These are phyloP conservation scores for Ogataea hybrid DNA, from an alignment of 1,139 yeast species.

Conservation along the genomic window DNA sequence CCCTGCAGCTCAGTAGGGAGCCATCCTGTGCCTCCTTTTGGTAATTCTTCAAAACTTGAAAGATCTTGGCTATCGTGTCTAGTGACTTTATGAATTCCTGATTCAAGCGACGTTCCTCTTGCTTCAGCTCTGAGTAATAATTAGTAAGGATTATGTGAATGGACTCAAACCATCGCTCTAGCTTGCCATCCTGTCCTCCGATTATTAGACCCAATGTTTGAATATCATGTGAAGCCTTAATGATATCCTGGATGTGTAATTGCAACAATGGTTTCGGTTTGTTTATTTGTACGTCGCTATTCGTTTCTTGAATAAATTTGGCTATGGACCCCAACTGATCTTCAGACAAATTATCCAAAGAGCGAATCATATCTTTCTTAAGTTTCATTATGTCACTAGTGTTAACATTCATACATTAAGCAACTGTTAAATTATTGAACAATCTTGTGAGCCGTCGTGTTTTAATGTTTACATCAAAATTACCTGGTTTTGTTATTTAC, in stretches of 20 bases:
- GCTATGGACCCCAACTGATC: slow-evolving; percentile 13
- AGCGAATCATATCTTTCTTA: background rate
- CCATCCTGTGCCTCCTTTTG: slow-evolving; percentile 14
- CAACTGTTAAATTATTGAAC: background rate
- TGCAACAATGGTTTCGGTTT: background rate
- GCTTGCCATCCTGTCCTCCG: slow-evolving; percentile 13
- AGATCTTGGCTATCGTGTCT: slow-evolving; percentile 27
- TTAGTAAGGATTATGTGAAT: slow-evolving; percentile 4
- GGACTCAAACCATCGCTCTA: slow-evolving; percentile 14
- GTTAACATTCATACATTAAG: background rate
- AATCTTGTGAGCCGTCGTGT: slow-evolving; percentile 7
- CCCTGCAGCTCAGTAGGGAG: slow-evolving; percentile 16
- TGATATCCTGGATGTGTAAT: slow-evolving; percentile 6
- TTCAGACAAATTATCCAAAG: slow-evolving; percentile 8
- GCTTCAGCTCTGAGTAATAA: slow-evolving; percentile 15
- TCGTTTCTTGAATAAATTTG: slow-evolving; percentile 6
- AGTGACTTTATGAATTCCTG: slow-evolving; percentile 24
- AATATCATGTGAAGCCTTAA: slow-evolving; percentile 11
- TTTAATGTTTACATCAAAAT: slow-evolving; percentile 9
- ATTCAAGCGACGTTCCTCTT: slow-evolving; percentile 18
- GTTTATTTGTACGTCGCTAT: background rate
- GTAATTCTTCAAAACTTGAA: slow-evolving; percentile 15
- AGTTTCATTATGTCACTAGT: background rate
- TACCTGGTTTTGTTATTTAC: slow-evolving; percentile 8
- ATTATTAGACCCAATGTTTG: slow-evolving; percentile 11